Evolutionary conservation across 768 basidiomycete genomes (phyloP).

Genomic region (Suillus cothurnatus): DNA sequence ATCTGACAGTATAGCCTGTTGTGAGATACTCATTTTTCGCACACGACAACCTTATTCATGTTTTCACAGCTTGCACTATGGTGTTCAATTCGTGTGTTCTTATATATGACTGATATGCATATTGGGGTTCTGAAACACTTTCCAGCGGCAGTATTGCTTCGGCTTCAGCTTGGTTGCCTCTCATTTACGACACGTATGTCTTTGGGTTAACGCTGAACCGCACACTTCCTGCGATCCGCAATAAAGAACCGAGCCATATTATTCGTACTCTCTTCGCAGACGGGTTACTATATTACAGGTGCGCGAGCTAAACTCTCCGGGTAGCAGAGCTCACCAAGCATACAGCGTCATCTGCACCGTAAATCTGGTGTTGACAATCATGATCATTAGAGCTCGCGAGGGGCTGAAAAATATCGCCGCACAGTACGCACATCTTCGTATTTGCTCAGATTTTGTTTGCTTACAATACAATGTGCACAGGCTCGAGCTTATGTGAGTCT

Average conservation of each 20-base stretch:
- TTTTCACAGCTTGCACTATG: slow-evolving; percentile 42
- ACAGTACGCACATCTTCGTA: slow-evolving; percentile 21
- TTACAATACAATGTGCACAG: slow-evolving; percentile 12
- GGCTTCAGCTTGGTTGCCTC: slow-evolving; percentile 43
- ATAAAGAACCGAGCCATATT: slow-evolving; percentile 22
- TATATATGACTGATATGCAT: not conserved
- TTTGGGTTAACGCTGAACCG: slow-evolving; percentile 36
- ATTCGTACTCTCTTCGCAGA: slow-evolving; percentile 31
- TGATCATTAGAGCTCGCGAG: slow-evolving; percentile 34
- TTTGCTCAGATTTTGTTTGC: not conserved
- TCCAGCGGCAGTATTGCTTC: slow-evolving; percentile 29
- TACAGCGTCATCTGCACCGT: slow-evolving; percentile 39
- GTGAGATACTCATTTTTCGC: slow-evolving; percentile 13
- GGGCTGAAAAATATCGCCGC: slow-evolving; percentile 39
- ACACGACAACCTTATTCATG: slow-evolving; percentile 29
- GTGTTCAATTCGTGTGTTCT: slow-evolving; percentile 35
- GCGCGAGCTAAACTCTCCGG: not conserved
- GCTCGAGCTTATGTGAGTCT: slow-evolving; percentile 43
- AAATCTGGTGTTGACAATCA: slow-evolving; percentile 40
- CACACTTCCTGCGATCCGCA: slow-evolving; percentile 26
- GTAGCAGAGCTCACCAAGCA: not conserved
- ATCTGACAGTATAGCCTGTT: slow-evolving; percentile 2
- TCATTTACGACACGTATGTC: slow-evolving; percentile 41
- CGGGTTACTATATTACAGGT: slow-evolving; percentile 41
- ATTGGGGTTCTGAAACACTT: not conserved